Percentiles rank a stretch among this genome's conserved stretches.
Evolutionary conservation across 495 filamentous ascomycete genomes (phyloP).

Genomic region (Penicillium fimorum): DNA sequence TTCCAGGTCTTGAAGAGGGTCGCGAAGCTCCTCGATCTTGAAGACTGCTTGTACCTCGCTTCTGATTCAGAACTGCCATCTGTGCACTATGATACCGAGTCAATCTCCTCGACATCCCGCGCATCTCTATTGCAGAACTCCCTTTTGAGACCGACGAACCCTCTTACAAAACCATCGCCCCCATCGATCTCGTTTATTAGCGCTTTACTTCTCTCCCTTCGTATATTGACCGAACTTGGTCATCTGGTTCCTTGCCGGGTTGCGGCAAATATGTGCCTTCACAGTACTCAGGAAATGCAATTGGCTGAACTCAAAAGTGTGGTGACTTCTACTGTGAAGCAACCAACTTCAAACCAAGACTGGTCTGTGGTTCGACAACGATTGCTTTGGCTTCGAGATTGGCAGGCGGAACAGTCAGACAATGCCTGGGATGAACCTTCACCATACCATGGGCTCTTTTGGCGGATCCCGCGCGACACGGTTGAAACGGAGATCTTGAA

Average conservation of each 20-base stretch:
- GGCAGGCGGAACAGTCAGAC: conserved; percentile 56
- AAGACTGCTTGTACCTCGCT: conserved; percentile 44
- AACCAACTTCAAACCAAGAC: conserved; percentile 59
- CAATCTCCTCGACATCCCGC: conserved; percentile 45
- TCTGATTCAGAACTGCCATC: conserved; percentile 26
- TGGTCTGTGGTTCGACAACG: conserved; percentile 67
- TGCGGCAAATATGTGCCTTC: conserved; percentile 42
- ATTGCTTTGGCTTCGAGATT: conserved; percentile 78
- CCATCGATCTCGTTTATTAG: conserved; percentile 62
- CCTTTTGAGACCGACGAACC: conserved; percentile 61
- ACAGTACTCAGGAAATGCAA: conserved; percentile 60
- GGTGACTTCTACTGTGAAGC: conserved; percentile 52
- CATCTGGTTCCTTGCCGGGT: conserved; percentile 57
- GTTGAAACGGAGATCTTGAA: conserved; percentile 77
- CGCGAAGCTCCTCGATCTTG: conserved; percentile 58
- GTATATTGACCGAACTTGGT: conserved; percentile 59
- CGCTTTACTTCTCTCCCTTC: conserved; percentile 66
- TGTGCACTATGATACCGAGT: conserved; percentile 34
- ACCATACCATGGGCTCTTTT: conserved; percentile 63
- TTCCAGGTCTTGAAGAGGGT: conserved; percentile 62
- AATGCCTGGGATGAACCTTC: conserved; percentile 23
- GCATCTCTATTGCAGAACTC: conserved; percentile 51
- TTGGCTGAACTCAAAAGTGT: conserved; percentile 60
- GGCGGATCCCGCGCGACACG: conserved; percentile 58
- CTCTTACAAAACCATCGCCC: conserved; percentile 63